A percentile compares a stretch with the other conserved stretches of the same genome.
Evolutionary conservation across 2,329 filamentous ascomycete species (phyloP).

Genomic region (Penicillium sp.): DNA sequence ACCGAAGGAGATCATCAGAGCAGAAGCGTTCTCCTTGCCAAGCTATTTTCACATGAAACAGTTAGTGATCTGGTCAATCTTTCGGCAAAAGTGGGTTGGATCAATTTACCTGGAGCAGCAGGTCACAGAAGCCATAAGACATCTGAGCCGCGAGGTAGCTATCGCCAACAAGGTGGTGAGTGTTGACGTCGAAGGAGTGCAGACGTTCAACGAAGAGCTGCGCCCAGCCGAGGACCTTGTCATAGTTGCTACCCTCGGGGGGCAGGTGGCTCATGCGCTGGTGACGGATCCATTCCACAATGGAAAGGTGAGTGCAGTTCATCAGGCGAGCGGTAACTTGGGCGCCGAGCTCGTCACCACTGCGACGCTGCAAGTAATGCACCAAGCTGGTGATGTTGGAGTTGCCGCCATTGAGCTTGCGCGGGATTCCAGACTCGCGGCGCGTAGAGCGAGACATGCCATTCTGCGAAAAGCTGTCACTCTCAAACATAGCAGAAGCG

Average conservation of each 20-base stretch:
- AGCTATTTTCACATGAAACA: conserved; percentile 16
- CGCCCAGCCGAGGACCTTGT: conserved; percentile 47
- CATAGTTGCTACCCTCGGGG: conserved; percentile 46
- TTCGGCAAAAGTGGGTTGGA: background rate
- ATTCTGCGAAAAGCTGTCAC: conserved; percentile 26
- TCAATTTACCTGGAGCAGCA: conserved; percentile 52
- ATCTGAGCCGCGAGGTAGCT: conserved; percentile 50
- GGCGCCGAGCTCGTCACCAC: conserved; percentile 35
- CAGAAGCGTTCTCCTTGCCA: conserved; percentile 30
- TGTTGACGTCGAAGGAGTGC: conserved; percentile 42
- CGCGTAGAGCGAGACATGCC: conserved; percentile 19
- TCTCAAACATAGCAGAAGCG: conserved; percentile 22
- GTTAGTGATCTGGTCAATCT: background rate
- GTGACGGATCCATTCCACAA: conserved; percentile 43
- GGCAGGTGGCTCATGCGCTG: conserved; percentile 46
- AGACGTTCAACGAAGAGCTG: conserved; percentile 44
- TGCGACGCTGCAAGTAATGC: conserved; percentile 34
- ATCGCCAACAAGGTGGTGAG: conserved; percentile 42
- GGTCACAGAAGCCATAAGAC: conserved; percentile 54
- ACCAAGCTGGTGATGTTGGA: conserved; percentile 37
- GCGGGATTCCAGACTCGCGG: conserved; percentile 20
- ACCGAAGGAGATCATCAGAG: conserved; percentile 56
- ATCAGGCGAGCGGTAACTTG: conserved; percentile 32
- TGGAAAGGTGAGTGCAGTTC: conserved; percentile 29
- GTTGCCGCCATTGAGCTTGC: conserved; percentile 23